Percentiles rank a stretch among this genome's conserved stretches.
Conservation (phyloP, 2,329 filamentous ascomycete genomes). For the Pseudopyricularia javanii region DNA sequence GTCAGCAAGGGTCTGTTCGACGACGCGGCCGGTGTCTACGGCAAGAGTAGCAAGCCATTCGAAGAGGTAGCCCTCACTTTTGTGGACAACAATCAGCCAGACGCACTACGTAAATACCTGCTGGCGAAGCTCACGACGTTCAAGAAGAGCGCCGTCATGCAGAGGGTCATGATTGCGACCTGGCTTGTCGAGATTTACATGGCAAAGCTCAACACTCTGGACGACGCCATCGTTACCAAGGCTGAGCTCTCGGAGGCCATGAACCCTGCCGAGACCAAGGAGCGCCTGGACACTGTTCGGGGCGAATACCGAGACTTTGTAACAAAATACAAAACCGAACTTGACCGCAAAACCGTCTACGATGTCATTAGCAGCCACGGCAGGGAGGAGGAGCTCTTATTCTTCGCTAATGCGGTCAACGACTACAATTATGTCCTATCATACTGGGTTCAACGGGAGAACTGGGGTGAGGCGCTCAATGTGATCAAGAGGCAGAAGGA, state of each 20-base stretch:
- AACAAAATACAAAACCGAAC: constrained; percentile 68
- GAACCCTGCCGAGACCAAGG: constrained; percentile 57
- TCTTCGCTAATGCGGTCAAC: constrained; percentile 76
- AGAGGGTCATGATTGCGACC: constrained; percentile 85
- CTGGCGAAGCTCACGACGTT: constrained; percentile 69
- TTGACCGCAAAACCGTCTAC: constrained; percentile 87
- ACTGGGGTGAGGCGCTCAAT: constrained; percentile 75
- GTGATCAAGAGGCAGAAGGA: constrained; percentile 91
- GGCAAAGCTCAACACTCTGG: constrained; percentile 87
- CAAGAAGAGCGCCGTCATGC: constrained; percentile 80
- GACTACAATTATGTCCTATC: constrained; percentile 92
- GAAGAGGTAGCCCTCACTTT: constrained; percentile 89
- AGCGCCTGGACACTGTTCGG: constrained; percentile 58
- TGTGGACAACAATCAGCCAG: constrained; percentile 80
- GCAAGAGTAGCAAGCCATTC: constrained; percentile 91
- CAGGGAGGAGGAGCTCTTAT: constrained; percentile 81
- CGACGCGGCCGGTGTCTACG: constrained; percentile 83
- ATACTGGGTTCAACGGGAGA: constrained; percentile 94
- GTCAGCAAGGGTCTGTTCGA: constrained; percentile 68
- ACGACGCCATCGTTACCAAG: constrained; percentile 85
- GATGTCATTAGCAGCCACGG: constrained; percentile 94
- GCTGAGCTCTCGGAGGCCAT: constrained; percentile 55
- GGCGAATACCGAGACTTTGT: constrained; percentile 84
- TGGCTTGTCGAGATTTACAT: constrained; percentile 97
- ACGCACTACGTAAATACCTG: constrained; percentile 83